phyloP scores from a whole-genome alignment of 805 yeast genomes.

The Candida golubevii region DNA sequence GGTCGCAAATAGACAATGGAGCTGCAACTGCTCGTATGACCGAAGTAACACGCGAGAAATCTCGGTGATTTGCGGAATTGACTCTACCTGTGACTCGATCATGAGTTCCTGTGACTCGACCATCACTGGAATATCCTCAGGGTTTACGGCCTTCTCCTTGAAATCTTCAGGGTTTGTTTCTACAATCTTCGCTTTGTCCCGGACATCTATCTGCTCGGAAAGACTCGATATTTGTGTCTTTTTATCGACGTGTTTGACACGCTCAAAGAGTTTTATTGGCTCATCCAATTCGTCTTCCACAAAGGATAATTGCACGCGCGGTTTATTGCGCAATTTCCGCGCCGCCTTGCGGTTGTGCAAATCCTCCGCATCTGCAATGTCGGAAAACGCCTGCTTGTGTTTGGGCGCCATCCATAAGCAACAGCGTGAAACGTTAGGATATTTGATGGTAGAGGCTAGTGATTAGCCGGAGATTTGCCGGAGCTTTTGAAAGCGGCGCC shows the following conservation, averaged over 20 bases:
- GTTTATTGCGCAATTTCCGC: slow-evolving; percentile 2
- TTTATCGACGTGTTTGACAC: slow-evolving; percentile 3
- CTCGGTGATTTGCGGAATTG: slow-evolving; percentile 1
- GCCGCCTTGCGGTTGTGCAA: slow-evolving; percentile 2
- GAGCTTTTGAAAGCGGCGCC: too few species aligned
- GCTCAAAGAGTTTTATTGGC: slow-evolving; percentile 5
- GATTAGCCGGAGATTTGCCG: too few species aligned
- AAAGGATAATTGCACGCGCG: slow-evolving; percentile 3
- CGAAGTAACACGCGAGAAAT: slow-evolving; percentile 1
- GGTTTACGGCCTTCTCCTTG: neutral
- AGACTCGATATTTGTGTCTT: neutral
- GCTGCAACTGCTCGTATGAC: slow-evolving; percentile 8
- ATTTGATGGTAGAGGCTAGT: too few species aligned
- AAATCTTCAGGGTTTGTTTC: neutral
- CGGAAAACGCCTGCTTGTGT: slow-evolving; percentile 4
- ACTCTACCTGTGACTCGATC: slow-evolving; percentile 2
- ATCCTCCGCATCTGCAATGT: slow-evolving; percentile 14
- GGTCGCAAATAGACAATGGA: slow-evolving; percentile 9
- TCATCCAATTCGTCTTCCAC: slow-evolving; percentile 5
- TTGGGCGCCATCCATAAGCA: slow-evolving; percentile 5
- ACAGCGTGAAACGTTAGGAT: too few species aligned
- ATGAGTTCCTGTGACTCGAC: slow-evolving; percentile 8
- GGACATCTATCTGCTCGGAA: neutral
- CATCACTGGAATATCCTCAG: slow-evolving; percentile 8
- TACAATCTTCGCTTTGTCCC: neutral